A percentile compares a stretch with the other conserved stretches of the same genome.
Evolutionary conservation across 495 filamentous ascomycete genomes (phyloP).

Genomic region (Podospora australis): DNA sequence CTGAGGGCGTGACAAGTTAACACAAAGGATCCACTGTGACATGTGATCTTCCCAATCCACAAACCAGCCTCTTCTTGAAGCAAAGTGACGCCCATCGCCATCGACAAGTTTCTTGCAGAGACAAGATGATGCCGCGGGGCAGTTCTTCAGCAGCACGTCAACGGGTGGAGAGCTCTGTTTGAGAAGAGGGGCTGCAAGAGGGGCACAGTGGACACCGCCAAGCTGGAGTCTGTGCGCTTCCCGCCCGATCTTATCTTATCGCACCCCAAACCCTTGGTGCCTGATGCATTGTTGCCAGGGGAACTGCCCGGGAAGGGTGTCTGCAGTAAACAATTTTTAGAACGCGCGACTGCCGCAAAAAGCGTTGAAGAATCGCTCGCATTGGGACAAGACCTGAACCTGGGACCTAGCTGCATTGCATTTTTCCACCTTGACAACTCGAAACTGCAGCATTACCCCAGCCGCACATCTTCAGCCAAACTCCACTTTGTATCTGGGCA

Average conservation of each 20-base stretch:
- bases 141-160: no score
- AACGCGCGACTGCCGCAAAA: neutral
- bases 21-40: no score
- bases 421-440: neutral
- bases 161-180: neutral
- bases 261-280: neutral
- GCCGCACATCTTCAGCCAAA: neutral
- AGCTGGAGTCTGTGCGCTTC: neutral
- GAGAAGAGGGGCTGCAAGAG: neutral
- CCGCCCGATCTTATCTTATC: constrained; percentile 17
- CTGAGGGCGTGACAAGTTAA: no score
- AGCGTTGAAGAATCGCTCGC: no score
- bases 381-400: neutral
- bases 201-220: neutral
- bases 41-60: no score
- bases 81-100: no score
- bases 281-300: constrained; percentile 7
- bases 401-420: neutral
- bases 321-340: constrained; percentile 9
- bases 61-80: no score
- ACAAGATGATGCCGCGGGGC: no score
- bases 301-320: neutral
- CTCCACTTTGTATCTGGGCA: neutral
- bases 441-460: neutral
- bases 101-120: no score